These are phyloP conservation scores for Cladosporium sp. DNA, from an alignment of 2,329 filamentous ascomycete species.

Conservation along the genomic window DNA sequence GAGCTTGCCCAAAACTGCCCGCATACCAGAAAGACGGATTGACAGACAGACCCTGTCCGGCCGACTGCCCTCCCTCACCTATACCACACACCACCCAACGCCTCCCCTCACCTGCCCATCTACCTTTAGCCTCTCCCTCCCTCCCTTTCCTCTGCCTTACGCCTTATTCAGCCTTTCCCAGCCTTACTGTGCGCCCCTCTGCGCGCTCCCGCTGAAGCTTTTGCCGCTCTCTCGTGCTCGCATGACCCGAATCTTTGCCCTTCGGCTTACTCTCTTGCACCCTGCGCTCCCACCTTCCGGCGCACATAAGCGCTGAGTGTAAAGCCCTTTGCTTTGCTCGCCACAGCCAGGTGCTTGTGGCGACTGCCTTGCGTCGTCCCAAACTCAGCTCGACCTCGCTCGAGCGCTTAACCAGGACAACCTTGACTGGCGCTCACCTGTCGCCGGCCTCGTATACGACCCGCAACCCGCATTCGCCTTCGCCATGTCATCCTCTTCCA, in stretches of 20 bases:
- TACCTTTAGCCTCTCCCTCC: constrained; percentile 5
- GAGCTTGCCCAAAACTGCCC: no score
- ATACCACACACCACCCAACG: not conserved
- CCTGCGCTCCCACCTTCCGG: constrained; percentile 7
- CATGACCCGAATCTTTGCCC: constrained; percentile 8
- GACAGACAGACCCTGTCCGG: not conserved
- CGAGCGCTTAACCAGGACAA: no score
- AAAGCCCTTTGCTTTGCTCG: constrained; percentile 8
- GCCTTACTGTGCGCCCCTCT: constrained; percentile 12
- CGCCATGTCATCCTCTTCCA: constrained; percentile 26
- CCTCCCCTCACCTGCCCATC: constrained; percentile 2
- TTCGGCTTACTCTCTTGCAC: constrained; percentile 12
- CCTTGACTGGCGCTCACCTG: constrained; percentile 2
- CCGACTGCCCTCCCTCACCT: not conserved
- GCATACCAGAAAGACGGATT: no score
- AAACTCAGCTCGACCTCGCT: not conserved
- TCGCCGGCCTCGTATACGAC: constrained; percentile 4
- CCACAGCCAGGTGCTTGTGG: constrained; percentile 8
- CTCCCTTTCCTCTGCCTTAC: constrained; percentile 10
- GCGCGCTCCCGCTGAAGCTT: constrained; percentile 10
- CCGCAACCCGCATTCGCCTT: constrained; percentile 3
- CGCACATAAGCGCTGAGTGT: constrained; percentile 13
- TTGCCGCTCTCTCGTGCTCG: constrained; percentile 11
- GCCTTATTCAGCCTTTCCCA: constrained; percentile 13
- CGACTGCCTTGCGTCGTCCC: not conserved